Base-by-base conservation (phyloP, 1,139 yeast genomes). In the Candida sp. region DNA sequence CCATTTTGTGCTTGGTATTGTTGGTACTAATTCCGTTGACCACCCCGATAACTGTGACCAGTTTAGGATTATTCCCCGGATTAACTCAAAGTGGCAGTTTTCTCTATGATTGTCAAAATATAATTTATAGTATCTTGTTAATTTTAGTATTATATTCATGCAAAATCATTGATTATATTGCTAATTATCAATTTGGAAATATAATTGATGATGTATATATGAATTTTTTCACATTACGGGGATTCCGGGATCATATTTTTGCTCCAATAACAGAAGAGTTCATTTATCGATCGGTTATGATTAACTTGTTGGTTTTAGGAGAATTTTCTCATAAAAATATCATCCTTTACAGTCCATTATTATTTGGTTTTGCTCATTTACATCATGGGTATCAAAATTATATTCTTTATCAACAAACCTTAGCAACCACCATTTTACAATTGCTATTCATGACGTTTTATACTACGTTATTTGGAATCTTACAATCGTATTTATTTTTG, bases 211-310 rank as follows among this genome's bases (percentile, higher is more conserved):
- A 9, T 11, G 11, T 34, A 36, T 51, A 53, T 15, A 27, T 23
- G 50, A 48, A 3, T 63, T 55, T 77, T 27, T 32, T 45, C 12
- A 68, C 70, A 22, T 55, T 81, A 1, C 66, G 70, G 50, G 87
- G 87, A 2, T 42, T 84, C 36, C 67, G 97, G 47, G 85, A 87
- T 58, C 77, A 79, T 47, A 45, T 88, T 0, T 73, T 87, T 49
- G 98, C 96, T 0, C 99, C 99, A 1, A 45, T 87, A 1, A 84
- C 96, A 0, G 99, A 93, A 60, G 99, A 93, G 58, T 53, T 90
- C 30, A 79, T 89, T 6, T 93, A 85, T 60, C 74, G 98, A 4
- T 75, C 88, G 0, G 66, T 85, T 39, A 65, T 86, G 2, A 52
- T 84, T 21, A 37, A 72, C 69, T 41, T 49, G 5, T 45, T 48